Base-by-base conservation (phyloP, 179 eudicot genomes). In the Corrigiola litoralis region DNA sequence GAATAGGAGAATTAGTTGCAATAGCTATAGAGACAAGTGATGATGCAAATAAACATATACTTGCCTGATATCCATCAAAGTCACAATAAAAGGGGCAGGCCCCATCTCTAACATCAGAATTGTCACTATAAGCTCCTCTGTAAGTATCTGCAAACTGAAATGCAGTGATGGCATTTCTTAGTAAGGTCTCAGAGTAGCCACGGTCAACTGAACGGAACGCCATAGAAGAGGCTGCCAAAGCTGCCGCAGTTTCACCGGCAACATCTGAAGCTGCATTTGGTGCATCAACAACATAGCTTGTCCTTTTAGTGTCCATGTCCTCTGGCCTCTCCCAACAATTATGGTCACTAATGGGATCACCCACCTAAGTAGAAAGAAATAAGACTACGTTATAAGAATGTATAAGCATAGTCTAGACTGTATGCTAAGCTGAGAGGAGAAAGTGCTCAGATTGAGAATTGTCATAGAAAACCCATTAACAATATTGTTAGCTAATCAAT, bases 241-340 rank as follows among this genome's bases (percentile, higher is more conserved):
- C 98, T 0, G 98, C 98, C 0, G 98, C 96, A 0, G 95, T 89
- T 77, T 92, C 98, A 0, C 95, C 96, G 0, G 98, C 98, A 0
- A 92, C 96, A 31, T 89, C 98, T 5, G 98, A 92, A 27, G 98
- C 96, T 2, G 96, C 62, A 63, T 84, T 87, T 6, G 98, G 95
- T 11, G 96, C 92, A 3, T 87, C 81, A 2, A 92, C 96, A 0
- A 70, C 58, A 67, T 89, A 92, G 0, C 80, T 85, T 11, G 87
- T 92, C 60, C 98, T 65, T 24, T 76, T 72, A 1, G 98, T 92
- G 84, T 92, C 98, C 98, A 89, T 92, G 46, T 92, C 98, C 59
- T 90, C 95, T 18, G 97, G 95, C 65, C 97, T 85, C 59, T 92
- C 98, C 98, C 96, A 92, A 71, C 96, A 92, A 67, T 71, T 83